Conservation (phyloP, 192 early-diverging fungal genomes). For the Lobosporangium transversale region DNA sequence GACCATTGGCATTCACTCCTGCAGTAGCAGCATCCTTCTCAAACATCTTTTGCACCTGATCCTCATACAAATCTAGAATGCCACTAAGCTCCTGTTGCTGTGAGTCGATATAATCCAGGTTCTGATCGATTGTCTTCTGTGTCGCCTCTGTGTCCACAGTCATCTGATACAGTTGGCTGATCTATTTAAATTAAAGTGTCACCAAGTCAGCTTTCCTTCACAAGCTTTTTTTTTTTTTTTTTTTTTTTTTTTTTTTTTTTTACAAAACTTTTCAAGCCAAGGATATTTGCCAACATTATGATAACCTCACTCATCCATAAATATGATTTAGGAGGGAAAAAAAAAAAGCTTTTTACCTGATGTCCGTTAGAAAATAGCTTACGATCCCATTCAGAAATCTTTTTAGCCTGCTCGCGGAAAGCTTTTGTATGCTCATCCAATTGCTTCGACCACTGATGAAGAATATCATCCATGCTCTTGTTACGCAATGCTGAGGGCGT, state of each 20-base stretch:
- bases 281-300: no score
- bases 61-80: conserved; percentile 85
- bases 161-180: conserved; percentile 79
- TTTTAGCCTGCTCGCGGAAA: conserved; percentile 87
- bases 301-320: no score
- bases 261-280: no score
- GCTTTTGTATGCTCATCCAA: conserved; percentile 80
- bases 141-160: conserved; percentile 76
- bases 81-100: conserved; percentile 85
- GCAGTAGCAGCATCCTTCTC: conserved; percentile 55
- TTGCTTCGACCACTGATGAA: conserved; percentile 90
- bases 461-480: conserved; percentile 91
- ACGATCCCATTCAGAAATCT: conserved; percentile 88
- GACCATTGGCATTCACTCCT: conserved; percentile 52
- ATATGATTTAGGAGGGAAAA: not conserved
- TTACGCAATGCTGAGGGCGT: conserved; percentile 74
- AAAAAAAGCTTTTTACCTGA: conserved; percentile 58
- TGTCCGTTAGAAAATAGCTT: conserved; percentile 85
- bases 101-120: conserved; percentile 85
- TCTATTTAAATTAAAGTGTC: conserved; percentile 43
- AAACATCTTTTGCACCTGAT: conserved; percentile 64
- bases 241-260: no score
- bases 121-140: conserved; percentile 86
- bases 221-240: no score
- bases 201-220: no score